Percentiles rank a stretch among this genome's conserved stretches.
These are phyloP conservation scores for Arthroderma sp. DNA, from an alignment of 2,329 filamentous ascomycete genomes.

Conservation along the genomic window DNA sequence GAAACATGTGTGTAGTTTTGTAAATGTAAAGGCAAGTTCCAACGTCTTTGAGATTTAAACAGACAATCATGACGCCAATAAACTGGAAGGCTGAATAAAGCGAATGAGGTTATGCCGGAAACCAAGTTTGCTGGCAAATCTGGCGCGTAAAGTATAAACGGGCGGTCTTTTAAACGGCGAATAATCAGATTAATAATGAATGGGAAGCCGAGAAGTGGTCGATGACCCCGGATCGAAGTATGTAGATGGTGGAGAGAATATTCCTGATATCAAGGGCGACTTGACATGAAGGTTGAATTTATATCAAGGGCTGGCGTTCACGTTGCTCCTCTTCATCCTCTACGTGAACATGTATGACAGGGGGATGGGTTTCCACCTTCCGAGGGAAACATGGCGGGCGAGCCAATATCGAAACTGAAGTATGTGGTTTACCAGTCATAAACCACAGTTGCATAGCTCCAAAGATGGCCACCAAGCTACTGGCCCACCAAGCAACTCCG, in stretches of 20 bases:
- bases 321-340: slow-evolving; percentile 1
- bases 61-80: neutral
- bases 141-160: neutral
- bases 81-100: neutral
- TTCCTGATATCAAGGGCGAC: too few relatives aligned
- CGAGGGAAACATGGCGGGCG: slow-evolving; percentile 10
- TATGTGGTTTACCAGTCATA: slow-evolving; percentile 39
- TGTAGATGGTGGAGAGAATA: too few relatives aligned
- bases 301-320: neutral
- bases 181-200: neutral
- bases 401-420: slow-evolving; percentile 27
- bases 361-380: neutral
- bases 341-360: slow-evolving; percentile 11
- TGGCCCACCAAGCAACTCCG: slow-evolving; percentile 53
- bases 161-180: neutral
- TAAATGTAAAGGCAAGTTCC: neutral
- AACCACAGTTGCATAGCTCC: slow-evolving; percentile 47
- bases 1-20: neutral
- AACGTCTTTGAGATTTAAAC: neutral
- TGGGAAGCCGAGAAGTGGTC: neutral
- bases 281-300: neutral
- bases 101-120: neutral
- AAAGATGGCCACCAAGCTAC: slow-evolving; percentile 43
- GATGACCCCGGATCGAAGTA: neutral
- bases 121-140: neutral